Base-by-base conservation (phyloP, 2,329 filamentous ascomycete genomes). In the Pseudogymnoascus destructans region DNA sequence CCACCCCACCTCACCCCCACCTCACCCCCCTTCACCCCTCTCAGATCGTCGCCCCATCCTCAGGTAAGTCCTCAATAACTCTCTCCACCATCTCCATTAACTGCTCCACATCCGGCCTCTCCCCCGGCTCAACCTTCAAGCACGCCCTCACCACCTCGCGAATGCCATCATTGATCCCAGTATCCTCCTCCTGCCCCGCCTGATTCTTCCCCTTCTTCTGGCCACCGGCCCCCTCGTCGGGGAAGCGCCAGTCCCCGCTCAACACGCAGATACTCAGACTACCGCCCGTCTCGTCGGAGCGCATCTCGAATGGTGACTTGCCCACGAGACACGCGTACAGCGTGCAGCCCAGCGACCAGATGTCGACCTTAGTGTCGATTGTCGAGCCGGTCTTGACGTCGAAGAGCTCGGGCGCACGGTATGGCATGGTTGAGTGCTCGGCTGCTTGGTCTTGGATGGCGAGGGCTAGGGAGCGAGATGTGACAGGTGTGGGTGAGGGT, bases 291-390 rank as follows among this genome's bases (percentile, higher is more conserved):
- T 98, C 92, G 71, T 98, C 93, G 64, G 86, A 92, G 61, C 93
- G 85, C 70, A 91, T 88, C 75, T 98, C 93, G 67, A 98, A 98
- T 1, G 93, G 93, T 11, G 88, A 95, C 73, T 98, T 97, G 63
- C 93, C 93, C 25, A 97, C 89, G 8, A 98, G 79, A 68, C 93
- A 97, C 35, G 93, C 93, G 73, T 95, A 98, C 46, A 98, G 77
- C n/a, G 93, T 97, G 76, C 93, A 97, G 57, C 93, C 93, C 19
- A 98, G 75, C 13, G 89, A 95, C 93, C 93, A 98, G 64, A 98
- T 95, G 71, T 98, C 93, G 38, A 95, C 89, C 70, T 96, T 96
- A 10, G 91, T 95, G 72, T 97, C 93, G 68, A 98, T 86, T 56
- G 89, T 82, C 55, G 86, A 85, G 62, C 89, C 92, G 2, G 90